Conservation (phyloP, 2,329 filamentous ascomycete genomes). For the Talaromyces pinophilus region DNA sequence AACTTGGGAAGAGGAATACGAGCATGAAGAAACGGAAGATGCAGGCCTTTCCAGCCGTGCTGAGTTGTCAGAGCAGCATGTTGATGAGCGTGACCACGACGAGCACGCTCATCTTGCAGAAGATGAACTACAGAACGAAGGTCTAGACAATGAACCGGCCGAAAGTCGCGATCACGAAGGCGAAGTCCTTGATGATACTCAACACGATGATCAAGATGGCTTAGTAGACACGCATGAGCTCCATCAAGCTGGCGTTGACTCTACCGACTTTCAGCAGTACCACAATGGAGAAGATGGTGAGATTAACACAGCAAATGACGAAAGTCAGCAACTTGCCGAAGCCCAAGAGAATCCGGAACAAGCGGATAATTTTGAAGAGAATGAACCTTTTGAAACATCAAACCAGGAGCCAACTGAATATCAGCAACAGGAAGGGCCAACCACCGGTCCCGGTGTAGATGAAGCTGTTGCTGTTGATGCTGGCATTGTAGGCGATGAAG, state of each 20-base stretch:
- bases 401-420: slow-evolving; percentile 28
- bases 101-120: slow-evolving; percentile 25
- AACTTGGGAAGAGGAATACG: slow-evolving; percentile 49
- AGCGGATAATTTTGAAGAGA: slow-evolving; percentile 34
- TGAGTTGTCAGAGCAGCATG: slow-evolving; percentile 18
- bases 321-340: slow-evolving; percentile 3
- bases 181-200: slow-evolving; percentile 15
- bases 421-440: slow-evolving; percentile 21
- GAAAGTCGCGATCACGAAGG: slow-evolving; percentile 1
- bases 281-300: slow-evolving; percentile 15
- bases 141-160: slow-evolving; percentile 15
- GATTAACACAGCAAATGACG: background rate
- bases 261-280: slow-evolving; percentile 5
- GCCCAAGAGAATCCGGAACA: slow-evolving; percentile 25
- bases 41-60: background rate
- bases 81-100: slow-evolving; percentile 19
- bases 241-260: background rate
- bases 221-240: slow-evolving; percentile 13
- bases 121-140: slow-evolving; percentile 22
- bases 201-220: background rate
- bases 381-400: slow-evolving; percentile 35
- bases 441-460: slow-evolving; percentile 7
- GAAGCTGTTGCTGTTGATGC: slow-evolving; percentile 16
- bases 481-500: slow-evolving; percentile 15
- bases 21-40: slow-evolving; percentile 30